A percentile compares a stretch with the other conserved stretches of the same genome.
Evolutionary conservation across 164 flowering plant species (phyloP).

Genomic region (Stephania japonica): DNA sequence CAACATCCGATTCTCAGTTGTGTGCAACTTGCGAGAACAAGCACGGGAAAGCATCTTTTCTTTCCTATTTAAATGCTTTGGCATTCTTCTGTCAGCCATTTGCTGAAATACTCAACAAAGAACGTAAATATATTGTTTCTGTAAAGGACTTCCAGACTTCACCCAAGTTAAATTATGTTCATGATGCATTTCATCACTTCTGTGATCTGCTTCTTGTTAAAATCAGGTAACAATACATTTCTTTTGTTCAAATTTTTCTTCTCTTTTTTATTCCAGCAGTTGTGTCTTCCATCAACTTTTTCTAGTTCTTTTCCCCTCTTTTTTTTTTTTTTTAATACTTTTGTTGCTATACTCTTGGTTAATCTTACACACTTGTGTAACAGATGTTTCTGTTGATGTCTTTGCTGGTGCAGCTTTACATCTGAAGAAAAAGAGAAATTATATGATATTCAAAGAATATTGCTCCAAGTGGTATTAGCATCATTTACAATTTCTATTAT

Average conservation of each 20-base stretch:
- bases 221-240: constrained; percentile 30
- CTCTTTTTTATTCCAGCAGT: neutral
- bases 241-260: constrained; percentile 1
- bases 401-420: constrained; percentile 16
- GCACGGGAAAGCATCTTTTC: constrained; percentile 25
- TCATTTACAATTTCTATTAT: constrained; percentile 21
- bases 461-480: constrained; percentile 21
- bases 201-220: constrained; percentile 29
- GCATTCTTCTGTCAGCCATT: constrained; percentile 64
- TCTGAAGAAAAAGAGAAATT: constrained; percentile 18
- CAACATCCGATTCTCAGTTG: constrained; percentile 9
- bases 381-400: constrained; percentile 9
- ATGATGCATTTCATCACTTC: constrained; percentile 42
- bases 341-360: neutral
- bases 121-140: constrained; percentile 31
- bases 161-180: constrained; percentile 26
- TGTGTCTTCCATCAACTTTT: neutral
- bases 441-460: constrained; percentile 13
- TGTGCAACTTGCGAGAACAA: constrained; percentile 13
- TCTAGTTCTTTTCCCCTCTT: neutral
- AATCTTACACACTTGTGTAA: neutral
- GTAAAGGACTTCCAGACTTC: constrained; percentile 27
- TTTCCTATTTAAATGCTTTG: constrained; percentile 45
- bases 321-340: neutral
- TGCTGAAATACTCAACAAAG: constrained; percentile 45